A percentile compares a stretch with the other conserved stretches of the same genome.
phyloP scores from a whole-genome alignment of 225 moss, liverwort and hornwort species.

The Thuidium tamariscinum region DNA sequence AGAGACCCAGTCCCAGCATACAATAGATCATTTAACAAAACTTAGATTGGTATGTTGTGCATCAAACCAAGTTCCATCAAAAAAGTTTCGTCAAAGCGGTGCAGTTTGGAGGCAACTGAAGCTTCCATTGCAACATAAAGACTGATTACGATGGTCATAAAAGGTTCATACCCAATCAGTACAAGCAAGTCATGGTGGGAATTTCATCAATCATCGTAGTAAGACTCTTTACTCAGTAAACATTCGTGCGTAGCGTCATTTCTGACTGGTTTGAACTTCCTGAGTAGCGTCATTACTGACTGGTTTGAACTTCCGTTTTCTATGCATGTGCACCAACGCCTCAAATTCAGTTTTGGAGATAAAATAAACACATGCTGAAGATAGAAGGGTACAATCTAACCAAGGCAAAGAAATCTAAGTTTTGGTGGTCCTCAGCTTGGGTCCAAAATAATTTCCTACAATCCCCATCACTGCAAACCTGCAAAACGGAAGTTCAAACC shows the following conservation, averaged over 20 bases:
- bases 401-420: neutral
- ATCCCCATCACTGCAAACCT: constrained; percentile 88
- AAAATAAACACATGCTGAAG: neutral
- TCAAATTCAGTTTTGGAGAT: neutral
- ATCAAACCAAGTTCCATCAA: neutral
- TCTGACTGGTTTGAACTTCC: neutral
- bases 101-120: neutral
- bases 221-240: neutral
- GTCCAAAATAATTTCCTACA: constrained; percentile 63
- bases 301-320: neutral
- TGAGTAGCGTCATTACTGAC: neutral
- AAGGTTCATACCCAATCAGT: neutral
- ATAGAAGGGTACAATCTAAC: neutral
- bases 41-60: neutral
- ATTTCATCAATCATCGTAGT: neutral
- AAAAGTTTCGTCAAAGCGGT: neutral
- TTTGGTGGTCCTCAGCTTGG: constrained; percentile 11
- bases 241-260: neutral
- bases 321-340: neutral
- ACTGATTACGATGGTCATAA: neutral
- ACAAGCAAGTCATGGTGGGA: neutral
- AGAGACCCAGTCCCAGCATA: neutral
- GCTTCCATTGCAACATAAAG: neutral
- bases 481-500: neutral
- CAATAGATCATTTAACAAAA: neutral